A percentile compares a stretch with the other conserved stretches of the same genome.
Conservation (phyloP, 345 rosid species). For the Erucastrum elatum region DNA sequence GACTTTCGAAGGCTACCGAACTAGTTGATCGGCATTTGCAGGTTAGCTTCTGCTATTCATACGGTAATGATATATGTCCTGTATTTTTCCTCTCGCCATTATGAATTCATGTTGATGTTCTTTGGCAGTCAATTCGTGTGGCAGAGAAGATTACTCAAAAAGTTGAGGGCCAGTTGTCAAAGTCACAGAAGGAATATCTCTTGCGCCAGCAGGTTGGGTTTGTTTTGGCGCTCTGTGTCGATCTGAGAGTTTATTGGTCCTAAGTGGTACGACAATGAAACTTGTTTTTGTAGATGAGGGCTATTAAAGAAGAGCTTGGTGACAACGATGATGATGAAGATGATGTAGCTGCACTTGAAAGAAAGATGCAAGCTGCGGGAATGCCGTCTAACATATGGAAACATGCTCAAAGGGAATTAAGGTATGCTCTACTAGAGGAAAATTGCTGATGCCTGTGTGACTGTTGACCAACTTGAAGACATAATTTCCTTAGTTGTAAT, state of each 20-base stretch:
- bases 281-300: slow-evolving; percentile 74
- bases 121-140: slow-evolving; percentile 94
- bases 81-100: slow-evolving; percentile 18
- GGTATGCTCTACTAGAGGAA: slow-evolving; percentile 46
- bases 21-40: slow-evolving; percentile 97
- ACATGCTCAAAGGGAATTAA: slow-evolving; percentile 94
- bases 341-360: slow-evolving; percentile 91
- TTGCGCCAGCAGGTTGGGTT: slow-evolving; percentile 93
- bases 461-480: neutral
- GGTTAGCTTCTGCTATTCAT: slow-evolving; percentile 48
- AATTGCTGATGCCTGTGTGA: slow-evolving; percentile 10
- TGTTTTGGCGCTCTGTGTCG: slow-evolving; percentile 19
- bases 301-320: slow-evolving; percentile 99
- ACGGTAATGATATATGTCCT: slow-evolving; percentile 20
- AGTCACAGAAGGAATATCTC: slow-evolving; percentile 98
- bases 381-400: slow-evolving; percentile 97
- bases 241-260: neutral
- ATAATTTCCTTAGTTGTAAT: slow-evolving; percentile 5
- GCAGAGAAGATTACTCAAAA: slow-evolving; percentile 98
- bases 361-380: slow-evolving; percentile 95
- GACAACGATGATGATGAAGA: slow-evolving; percentile 99
- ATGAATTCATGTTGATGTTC: slow-evolving; percentile 36
- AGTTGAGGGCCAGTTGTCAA: slow-evolving; percentile 98
- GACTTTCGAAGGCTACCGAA: slow-evolving; percentile 95
- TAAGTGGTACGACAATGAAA: slow-evolving; percentile 17